Conservation (phyloP, 1,284 basidiomycete genomes). For the Leccinum pachyderme region DNA sequence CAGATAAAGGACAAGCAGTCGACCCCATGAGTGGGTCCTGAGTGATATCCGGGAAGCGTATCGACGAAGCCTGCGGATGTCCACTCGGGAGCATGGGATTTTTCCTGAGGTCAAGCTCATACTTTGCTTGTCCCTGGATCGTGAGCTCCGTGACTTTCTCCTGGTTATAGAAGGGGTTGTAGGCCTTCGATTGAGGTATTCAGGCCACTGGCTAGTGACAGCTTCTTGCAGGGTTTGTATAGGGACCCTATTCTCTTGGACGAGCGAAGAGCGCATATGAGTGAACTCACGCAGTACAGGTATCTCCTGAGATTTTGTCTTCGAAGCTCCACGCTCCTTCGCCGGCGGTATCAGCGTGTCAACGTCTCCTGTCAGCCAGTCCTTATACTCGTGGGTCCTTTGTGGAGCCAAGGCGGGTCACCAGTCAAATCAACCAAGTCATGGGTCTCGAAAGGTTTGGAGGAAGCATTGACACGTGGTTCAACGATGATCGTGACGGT, state of each 20-base stretch:
- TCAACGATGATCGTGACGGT: constrained; percentile 28
- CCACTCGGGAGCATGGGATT: constrained; percentile 17
- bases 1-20: constrained; percentile 9
- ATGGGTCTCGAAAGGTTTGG: constrained; percentile 17
- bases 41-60: constrained; percentile 12
- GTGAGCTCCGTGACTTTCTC: constrained; percentile 19
- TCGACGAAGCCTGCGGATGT: constrained; percentile 3
- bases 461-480: constrained; percentile 12
- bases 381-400: constrained; percentile 38
- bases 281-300: constrained; percentile 64
- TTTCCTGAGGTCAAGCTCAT: constrained; percentile 9
- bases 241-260: constrained; percentile 50
- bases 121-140: constrained; percentile 27
- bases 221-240: constrained; percentile 48
- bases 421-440: constrained; percentile 24
- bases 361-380: constrained; percentile 73
- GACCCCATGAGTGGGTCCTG: constrained; percentile 3
- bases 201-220: constrained; percentile 40
- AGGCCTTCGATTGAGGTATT: constrained; percentile 17
- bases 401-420: constrained; percentile 13
- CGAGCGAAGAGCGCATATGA: constrained; percentile 65
- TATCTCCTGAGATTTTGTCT: constrained; percentile 24
- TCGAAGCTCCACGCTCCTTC: constrained; percentile 18
- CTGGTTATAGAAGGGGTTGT: constrained; percentile 25
- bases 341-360: constrained; percentile 29